Percentiles rank a stretch among this genome's conserved stretches.
phyloP scores from a whole-genome alignment of 2,329 filamentous ascomycete genomes.

The Boeremia lycopersici region DNA sequence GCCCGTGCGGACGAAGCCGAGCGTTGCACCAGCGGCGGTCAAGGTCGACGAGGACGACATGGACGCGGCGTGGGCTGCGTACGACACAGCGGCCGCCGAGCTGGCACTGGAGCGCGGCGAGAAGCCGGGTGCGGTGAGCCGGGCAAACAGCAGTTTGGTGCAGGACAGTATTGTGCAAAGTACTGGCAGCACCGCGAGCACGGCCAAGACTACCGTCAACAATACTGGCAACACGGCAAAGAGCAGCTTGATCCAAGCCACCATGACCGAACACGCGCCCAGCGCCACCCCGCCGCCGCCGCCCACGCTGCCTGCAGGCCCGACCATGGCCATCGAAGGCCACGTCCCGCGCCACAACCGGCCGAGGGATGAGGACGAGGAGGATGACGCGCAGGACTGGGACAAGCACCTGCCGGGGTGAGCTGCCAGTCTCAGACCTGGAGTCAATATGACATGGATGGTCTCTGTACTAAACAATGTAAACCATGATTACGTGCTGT shows the following conservation, averaged over 20 bases:
- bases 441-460: no score
- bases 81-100: conserved; percentile 44
- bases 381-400: conserved; percentile 43
- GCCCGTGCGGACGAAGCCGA: conserved; percentile 37
- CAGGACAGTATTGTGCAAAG: no score
- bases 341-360: conserved; percentile 40
- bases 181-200: no score
- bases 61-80: conserved; percentile 41
- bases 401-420: conserved; percentile 41
- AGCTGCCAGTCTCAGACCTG: no score
- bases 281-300: conserved; percentile 32
- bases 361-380: conserved; percentile 22
- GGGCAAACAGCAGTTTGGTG: conserved; percentile 40
- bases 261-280: conserved; percentile 38
- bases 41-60: conserved; percentile 39
- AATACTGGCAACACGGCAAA: no score
- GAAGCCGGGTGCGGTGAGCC: conserved; percentile 37
- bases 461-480: no score
- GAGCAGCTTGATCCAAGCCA: conserved; percentile 38
- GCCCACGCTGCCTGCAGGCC: conserved; percentile 31
- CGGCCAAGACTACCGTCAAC: no score
- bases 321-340: conserved; percentile 48
- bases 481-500: no score
- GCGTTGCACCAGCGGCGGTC: conserved; percentile 2
- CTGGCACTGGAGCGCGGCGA: conserved; percentile 55